Base-by-base conservation (phyloP, 2,329 filamentous ascomycete species). In the Alternaria gaisen region DNA sequence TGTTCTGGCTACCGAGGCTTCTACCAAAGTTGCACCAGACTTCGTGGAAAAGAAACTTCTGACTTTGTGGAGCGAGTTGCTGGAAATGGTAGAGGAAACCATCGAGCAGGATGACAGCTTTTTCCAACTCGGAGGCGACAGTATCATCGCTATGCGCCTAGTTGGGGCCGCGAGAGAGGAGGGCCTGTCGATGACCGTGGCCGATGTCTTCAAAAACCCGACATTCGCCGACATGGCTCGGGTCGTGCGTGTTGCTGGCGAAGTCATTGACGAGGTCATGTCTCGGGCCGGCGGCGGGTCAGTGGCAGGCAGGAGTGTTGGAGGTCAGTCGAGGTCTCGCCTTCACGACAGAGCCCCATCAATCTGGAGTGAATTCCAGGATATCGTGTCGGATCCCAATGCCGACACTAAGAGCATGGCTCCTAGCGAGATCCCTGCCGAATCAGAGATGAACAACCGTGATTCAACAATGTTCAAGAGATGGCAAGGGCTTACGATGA, bases 241-340 rank as follows among this genome's bases (percentile, higher is more conserved):
- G 42, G 72, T 76, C 46, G 74, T 76, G 20, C 72, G 73, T 20
- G 72, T 75, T 11, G 74, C 74, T 24, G 74, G 74, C 5, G 74
- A 75, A 51, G 73, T 76, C 22, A 75, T 76, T 32, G 74, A 76
- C 41, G 72, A 76, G 61, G 72, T 76, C 42, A 75, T 75, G 70
- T 75, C 72, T 26, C 68, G 72, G 46, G 71, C 70, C 24, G 72
- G 73, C 4, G 73, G 69, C 1, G 51, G 64, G 14, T 64, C 67
- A 22, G 58, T 61, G 8, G 46, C 64, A 28, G 56, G 63, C 42
- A 70, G 64, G n/a, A 64, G 65, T 22, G 54, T 34, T 5, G 67
- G 48, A n/a, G 61, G 63, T 22, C 61, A 61, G 8, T 72, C 68
- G 4, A 69, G 65, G 26, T 63, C 64, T n/a, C 60, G 68, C 43